These are phyloP conservation scores for Elongisporangium anandrum DNA, from an alignment of 352 stramenopile species.

Conservation along the genomic window DNA sequence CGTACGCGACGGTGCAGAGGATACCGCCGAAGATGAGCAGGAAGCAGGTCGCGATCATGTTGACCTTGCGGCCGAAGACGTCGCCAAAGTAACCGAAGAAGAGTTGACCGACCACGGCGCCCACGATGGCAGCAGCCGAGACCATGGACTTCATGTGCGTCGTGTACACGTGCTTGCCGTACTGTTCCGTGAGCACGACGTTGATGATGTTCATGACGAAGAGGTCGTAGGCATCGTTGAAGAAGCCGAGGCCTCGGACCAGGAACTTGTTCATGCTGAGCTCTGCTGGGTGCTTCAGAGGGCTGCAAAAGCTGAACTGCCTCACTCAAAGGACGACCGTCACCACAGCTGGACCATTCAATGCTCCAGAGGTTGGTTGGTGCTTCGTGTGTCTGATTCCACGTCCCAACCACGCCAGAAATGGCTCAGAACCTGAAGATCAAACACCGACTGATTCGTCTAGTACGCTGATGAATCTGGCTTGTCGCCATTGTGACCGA, in stretches of 20 bases:
- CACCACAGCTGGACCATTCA: background rate
- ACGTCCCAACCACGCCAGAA: background rate
- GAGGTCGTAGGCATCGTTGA: conserved; percentile 44
- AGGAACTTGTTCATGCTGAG: conserved; percentile 30
- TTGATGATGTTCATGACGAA: conserved; percentile 52
- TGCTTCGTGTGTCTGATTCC: too few species aligned
- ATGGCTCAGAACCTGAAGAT: background rate
- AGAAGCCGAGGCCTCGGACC: conserved; percentile 37
- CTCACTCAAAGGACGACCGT: background rate
- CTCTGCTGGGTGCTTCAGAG: background rate
- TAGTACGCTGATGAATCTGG: background rate
- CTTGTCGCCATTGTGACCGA: background rate
- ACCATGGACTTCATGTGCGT: conserved; percentile 56
- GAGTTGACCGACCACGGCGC: conserved; percentile 55
- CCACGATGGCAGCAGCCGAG: conserved; percentile 50
- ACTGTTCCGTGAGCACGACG: conserved; percentile 36
- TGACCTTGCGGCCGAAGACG: conserved; percentile 53
- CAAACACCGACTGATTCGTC: background rate
- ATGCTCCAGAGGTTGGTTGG: background rate
- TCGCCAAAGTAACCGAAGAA: conserved; percentile 56
- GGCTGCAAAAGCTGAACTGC: conserved; percentile 1
- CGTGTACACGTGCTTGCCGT: conserved; percentile 33
- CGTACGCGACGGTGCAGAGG: conserved; percentile 54
- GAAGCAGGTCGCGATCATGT: conserved; percentile 66
- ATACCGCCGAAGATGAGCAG: conserved; percentile 64